Base-by-base conservation (phyloP, 345 rosid species). In the Mallotus nudiflorus region DNA sequence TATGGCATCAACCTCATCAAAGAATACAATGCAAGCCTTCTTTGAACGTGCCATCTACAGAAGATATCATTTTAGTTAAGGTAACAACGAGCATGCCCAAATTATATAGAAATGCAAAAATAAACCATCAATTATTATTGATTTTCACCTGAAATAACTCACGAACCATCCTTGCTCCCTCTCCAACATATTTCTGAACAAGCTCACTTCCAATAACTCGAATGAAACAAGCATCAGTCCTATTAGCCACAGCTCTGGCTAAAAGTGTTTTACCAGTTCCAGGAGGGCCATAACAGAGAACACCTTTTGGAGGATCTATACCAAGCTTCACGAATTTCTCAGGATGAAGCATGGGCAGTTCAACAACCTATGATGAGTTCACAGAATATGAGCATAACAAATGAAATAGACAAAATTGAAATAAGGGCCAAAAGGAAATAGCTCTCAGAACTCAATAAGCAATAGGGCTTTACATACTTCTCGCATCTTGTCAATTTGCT, bases 301-400 rank as follows among this genome's bases (percentile, higher is more conserved):
- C 99, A 63, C 99, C 99, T 81, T 95, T 92, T 15, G 99, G 99
- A 76, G 99, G 99, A 82, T 95, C 97, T 27, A 95, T 95, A 60
- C 99, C 99, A 50, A 95, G 96, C 85, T 95, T 91, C 58, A 91
- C 97, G 77, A 91, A 95, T 75, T 90, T 89, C 83, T 92, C 99
- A 5, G 99, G 99, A 56, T 95, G 99, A 82, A 91, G 96, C 96
- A 95, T 88, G 1, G 99, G 99, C 42, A 95, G 81, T 71, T 95
- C 99, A 77, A 94, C 98, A 54, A 93, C 98, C 98, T 90, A 51
- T 14, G 16, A 37, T 4, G 37, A 51, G 45, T 28, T 57, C 31
- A 69, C 24, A 33, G n/a, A 12, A 46, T 57, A 29, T 27, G 44
- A 57, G 42, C 20, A 8, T 4, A 0, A 22, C 22, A 52, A 44